Conservation (phyloP, 2,329 filamentous ascomycete genomes). For the Onygenales sp. region DNA sequence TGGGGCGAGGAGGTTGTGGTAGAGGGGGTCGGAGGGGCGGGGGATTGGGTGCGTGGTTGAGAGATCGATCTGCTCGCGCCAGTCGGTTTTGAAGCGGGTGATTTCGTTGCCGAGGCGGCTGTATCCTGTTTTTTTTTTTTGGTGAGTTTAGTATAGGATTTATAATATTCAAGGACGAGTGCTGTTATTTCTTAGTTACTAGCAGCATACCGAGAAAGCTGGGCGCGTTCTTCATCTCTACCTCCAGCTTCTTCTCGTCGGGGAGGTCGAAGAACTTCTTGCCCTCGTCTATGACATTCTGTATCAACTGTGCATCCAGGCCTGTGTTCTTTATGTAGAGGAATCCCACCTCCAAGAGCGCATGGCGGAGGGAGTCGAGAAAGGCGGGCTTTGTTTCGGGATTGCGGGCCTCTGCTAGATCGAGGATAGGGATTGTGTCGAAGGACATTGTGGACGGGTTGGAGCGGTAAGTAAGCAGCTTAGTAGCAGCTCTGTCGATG, state of each 20-base stretch:
- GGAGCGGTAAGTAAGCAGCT: neutral
- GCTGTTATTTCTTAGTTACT: constrained; percentile 19
- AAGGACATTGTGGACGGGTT: constrained; percentile 49
- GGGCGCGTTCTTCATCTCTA: constrained; percentile 64
- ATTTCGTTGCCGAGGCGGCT: constrained; percentile 46
- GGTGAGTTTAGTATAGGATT: constrained; percentile 36
- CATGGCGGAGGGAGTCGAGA: constrained; percentile 59
- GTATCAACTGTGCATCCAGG: constrained; percentile 55
- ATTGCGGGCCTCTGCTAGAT: constrained; percentile 57
- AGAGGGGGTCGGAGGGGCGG: constrained; percentile 51
- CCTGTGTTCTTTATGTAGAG: constrained; percentile 75
- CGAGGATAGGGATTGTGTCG: constrained; percentile 65
- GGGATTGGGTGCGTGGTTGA: constrained; percentile 67
- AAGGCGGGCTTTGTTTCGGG: constrained; percentile 62
- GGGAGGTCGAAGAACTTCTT: constrained; percentile 69
- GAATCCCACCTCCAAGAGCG: constrained; percentile 79
- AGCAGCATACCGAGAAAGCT: constrained; percentile 59
- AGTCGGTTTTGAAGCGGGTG: constrained; percentile 66
- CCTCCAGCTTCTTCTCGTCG: constrained; percentile 61
- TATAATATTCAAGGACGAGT: neutral
- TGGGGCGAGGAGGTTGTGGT: constrained; percentile 67
- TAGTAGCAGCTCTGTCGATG: neutral
- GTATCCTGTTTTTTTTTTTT: constrained; percentile 17
- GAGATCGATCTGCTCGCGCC: constrained; percentile 79
- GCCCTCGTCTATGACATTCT: constrained; percentile 57